Evolutionary conservation across 176 grass and related monocot species (phyloP), one percentile per base, ranked within the genome.

Genomic region (Stipa capillata): DNA sequence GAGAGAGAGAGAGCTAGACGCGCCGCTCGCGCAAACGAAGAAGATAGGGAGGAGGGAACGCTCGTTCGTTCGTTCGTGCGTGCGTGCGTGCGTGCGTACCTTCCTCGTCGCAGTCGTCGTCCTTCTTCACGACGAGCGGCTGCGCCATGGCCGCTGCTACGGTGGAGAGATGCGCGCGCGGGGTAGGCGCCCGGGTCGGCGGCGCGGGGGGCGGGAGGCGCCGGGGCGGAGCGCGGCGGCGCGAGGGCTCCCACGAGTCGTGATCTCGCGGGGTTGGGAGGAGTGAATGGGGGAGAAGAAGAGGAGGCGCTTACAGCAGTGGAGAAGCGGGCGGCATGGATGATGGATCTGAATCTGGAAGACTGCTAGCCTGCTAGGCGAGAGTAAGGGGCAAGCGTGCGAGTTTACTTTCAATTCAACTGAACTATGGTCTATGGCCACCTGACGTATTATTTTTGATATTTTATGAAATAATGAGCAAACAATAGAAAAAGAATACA

Each of bases 31-130:
- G n/a, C 39, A 17, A 20, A 51, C 8, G 48, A 1, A 51, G 34
- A 17, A 27, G 60, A 59, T 40, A 39, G 59, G 20, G 15, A 34
- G 40, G 64, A 13, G 32, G 34, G 6, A n/a, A 14, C 6, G 29
- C 14, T 29, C 16, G 17, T 37, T 27, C 53, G n/a, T n/a, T n/a
- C n/a, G n/a, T n/a, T n/a, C n/a, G n/a, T n/a, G n/a, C n/a, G 81
- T 29, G 17, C 7, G 10, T 9, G 40, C 32, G 35, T 35, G 16
- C 18, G 83, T 17, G 28, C 68, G 21, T 75, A 96, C 97, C 92
- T 96, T 99, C 97, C 65, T 99, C 92, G 64, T 99, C 97, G 60
- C 81, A 63, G 69, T 99, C 97, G 64, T 99, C 97, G 82, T 99
- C 97, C 86, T 99, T 99, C 92, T 99, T 99, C 51, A 94, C 82